Conservation (phyloP, 2,329 filamentous ascomycete genomes). For the Uncinocarpus reesii region DNA sequence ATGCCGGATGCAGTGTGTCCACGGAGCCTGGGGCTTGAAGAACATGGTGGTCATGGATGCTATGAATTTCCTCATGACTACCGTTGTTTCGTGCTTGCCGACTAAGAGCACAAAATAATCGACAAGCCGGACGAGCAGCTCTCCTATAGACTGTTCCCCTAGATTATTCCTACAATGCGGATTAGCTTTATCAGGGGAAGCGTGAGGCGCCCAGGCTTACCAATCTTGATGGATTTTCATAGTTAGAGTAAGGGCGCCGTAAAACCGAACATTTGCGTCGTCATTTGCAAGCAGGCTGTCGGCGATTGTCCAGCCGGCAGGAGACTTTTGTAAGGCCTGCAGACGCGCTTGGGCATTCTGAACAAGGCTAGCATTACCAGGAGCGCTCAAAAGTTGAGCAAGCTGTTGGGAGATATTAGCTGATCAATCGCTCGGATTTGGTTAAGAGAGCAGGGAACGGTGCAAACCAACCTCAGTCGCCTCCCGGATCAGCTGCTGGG, state of each 20-base stretch:
- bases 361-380: constrained; percentile 37
- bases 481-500: constrained; percentile 24
- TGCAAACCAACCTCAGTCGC: constrained; percentile 22
- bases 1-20: constrained; percentile 30
- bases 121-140: constrained; percentile 35
- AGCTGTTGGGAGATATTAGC: constrained; percentile 23
- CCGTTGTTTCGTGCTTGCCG: constrained; percentile 28
- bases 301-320: constrained; percentile 76
- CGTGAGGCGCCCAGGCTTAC: constrained; percentile 31
- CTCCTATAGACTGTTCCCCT: constrained; percentile 24
- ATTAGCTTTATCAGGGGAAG: constrained; percentile 15
- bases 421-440: neutral
- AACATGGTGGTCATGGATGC: constrained; percentile 38
- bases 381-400: constrained; percentile 33
- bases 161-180: constrained; percentile 28
- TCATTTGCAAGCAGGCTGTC: constrained; percentile 59
- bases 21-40: constrained; percentile 31
- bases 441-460: neutral
- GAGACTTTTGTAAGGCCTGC: constrained; percentile 65
- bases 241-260: constrained; percentile 83
- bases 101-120: constrained; percentile 36
- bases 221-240: constrained; percentile 91
- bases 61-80: constrained; percentile 40
- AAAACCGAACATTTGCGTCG: constrained; percentile 74
- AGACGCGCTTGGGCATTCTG: constrained; percentile 60